phyloP scores from a whole-genome alignment of 2,329 filamentous ascomycete genomes.

The Cladosporium sp. region DNA sequence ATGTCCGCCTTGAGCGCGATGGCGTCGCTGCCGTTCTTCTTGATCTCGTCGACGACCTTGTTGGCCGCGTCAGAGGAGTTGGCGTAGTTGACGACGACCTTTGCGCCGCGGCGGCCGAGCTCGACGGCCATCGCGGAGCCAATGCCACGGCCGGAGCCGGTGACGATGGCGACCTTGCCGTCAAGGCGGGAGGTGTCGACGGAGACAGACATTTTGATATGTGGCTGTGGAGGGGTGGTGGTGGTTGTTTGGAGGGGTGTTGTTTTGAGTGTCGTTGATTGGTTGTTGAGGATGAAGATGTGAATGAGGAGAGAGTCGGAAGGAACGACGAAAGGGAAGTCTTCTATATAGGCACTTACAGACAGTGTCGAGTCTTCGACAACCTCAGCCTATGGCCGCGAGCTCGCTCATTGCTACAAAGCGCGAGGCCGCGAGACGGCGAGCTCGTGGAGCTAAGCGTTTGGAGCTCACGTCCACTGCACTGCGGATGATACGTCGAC shows the following conservation, averaged over 20 bases:
- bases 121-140: slow-evolving; percentile 63
- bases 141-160: slow-evolving; percentile 59
- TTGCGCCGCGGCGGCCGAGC: slow-evolving; percentile 61
- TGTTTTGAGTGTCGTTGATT: slow-evolving; percentile 7
- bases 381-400: background rate
- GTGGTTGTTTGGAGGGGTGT: slow-evolving; percentile 8
- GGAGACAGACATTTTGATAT: slow-evolving; percentile 34
- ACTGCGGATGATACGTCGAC: slow-evolving; percentile 11
- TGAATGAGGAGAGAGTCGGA: slow-evolving; percentile 7
- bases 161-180: slow-evolving; percentile 53
- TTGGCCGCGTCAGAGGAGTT: slow-evolving; percentile 62
- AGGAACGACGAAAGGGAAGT: background rate
- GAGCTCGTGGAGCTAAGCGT: slow-evolving; percentile 5
- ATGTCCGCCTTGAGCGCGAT: slow-evolving; percentile 66
- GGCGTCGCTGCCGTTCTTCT: slow-evolving; percentile 57
- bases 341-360: slow-evolving; percentile 8
- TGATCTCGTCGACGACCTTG: slow-evolving; percentile 62
- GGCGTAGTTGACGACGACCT: slow-evolving; percentile 65
- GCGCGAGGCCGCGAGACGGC: slow-evolving; percentile 12
- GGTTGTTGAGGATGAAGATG: slow-evolving; percentile 3
- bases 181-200: slow-evolving; percentile 48
- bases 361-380: background rate
- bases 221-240: slow-evolving; percentile 18
- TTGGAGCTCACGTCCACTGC: slow-evolving; percentile 8
- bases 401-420: slow-evolving; percentile 6